These are phyloP conservation scores for Aureobasidium vineae DNA, from an alignment of 2,329 filamentous ascomycete genomes.

Conservation along the genomic window DNA sequence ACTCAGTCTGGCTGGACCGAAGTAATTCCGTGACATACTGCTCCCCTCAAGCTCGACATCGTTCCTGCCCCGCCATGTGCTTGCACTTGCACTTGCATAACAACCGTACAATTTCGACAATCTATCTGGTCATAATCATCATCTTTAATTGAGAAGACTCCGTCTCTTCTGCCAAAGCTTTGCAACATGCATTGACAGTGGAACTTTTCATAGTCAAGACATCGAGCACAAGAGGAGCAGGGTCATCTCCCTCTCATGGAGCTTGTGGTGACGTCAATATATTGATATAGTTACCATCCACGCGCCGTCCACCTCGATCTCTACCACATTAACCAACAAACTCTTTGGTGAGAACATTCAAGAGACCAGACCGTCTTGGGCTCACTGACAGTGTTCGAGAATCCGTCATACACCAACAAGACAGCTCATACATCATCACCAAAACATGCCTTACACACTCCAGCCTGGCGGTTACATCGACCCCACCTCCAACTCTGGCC, in stretches of 20 bases:
- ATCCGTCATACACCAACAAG: background rate
- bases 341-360: background rate
- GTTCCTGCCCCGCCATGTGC: background rate
- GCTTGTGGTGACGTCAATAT: background rate
- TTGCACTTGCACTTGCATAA: background rate
- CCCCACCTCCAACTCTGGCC: constrained; percentile 1
- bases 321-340: too few species aligned
- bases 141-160: background rate
- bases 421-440: background rate
- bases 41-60: background rate
- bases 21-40: background rate
- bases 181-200: background rate
- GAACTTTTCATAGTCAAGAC: background rate
- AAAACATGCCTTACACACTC: constrained; percentile 17
- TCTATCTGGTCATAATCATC: too few species aligned
- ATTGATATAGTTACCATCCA: background rate
- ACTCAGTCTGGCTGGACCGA: background rate
- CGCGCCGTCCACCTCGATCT: background rate
- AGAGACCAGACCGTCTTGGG: background rate
- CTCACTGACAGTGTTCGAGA: background rate
- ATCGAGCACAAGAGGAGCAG: background rate
- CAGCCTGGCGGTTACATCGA: constrained; percentile 9
- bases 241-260: background rate
- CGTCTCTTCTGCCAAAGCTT: background rate
- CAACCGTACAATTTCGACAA: background rate